These are phyloP conservation scores for Candida hispaniensis DNA, from an alignment of 805 yeast species.

Conservation along the genomic window DNA sequence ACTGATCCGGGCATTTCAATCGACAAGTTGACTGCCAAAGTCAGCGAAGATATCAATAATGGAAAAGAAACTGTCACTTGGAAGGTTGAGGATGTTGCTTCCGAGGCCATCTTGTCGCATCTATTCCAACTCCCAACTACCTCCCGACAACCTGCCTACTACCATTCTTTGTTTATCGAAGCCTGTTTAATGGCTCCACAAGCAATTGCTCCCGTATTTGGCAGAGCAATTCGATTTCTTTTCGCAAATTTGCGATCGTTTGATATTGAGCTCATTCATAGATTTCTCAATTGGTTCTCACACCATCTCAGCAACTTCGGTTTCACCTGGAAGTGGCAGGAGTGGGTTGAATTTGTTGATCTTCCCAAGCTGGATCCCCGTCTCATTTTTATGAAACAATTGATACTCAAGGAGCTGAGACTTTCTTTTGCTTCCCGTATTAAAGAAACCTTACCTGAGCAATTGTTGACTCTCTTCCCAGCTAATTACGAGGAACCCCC, in stretches of 20 bases:
- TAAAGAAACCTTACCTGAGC: constrained; percentile 56
- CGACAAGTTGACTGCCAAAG: constrained; percentile 43
- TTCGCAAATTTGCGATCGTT: constrained; percentile 54
- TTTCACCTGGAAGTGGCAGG: constrained; percentile 96
- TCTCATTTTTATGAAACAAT: constrained; percentile 59
- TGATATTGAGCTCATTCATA: constrained; percentile 64
- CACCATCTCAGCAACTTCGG: constrained; percentile 88
- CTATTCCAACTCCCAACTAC: constrained; percentile 64
- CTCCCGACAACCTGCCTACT: constrained; percentile 62
- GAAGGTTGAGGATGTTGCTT: constrained; percentile 84
- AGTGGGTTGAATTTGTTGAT: constrained; percentile 52
- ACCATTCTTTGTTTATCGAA: constrained; percentile 73
- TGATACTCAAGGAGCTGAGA: constrained; percentile 74
- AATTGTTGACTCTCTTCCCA: constrained; percentile 40
- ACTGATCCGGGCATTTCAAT: constrained; percentile 66
- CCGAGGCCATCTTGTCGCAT: constrained; percentile 70
- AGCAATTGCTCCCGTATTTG: constrained; percentile 88
- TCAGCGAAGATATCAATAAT: constrained; percentile 5
- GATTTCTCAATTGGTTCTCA: constrained; percentile 83
- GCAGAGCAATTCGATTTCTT: constrained; percentile 78
- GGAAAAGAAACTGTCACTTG: constrained; percentile 44
- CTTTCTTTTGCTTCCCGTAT: constrained; percentile 67
- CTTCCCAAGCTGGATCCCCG: constrained; percentile 55
- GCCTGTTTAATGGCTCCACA: constrained; percentile 74
- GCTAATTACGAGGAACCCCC: constrained; percentile 28